A percentile compares a stretch with the other conserved stretches of the same genome.
Evolutionary conservation across 495 filamentous ascomycete genomes (phyloP).

Genomic region (Rhypophila decipiens): DNA sequence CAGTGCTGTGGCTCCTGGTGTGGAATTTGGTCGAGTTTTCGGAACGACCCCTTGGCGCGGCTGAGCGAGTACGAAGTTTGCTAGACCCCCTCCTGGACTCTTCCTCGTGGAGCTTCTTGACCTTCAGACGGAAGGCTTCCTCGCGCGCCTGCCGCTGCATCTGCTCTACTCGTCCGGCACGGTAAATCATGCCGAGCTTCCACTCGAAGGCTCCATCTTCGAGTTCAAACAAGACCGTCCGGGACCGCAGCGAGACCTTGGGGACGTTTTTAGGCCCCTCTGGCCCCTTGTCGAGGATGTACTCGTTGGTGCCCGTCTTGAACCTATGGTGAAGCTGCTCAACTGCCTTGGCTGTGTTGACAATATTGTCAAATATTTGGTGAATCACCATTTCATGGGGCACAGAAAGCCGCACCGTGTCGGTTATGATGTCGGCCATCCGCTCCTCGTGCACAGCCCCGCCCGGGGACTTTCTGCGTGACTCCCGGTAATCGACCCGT

Average conservation of each 20-base stretch:
- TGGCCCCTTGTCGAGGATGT: constrained; percentile 73
- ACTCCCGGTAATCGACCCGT: constrained; percentile 71
- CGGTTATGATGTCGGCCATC: constrained; percentile 75
- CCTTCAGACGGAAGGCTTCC: constrained; percentile 82
- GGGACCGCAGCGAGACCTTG: constrained; percentile 72
- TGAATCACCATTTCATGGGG: constrained; percentile 93
- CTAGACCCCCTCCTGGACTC: constrained; percentile 47
- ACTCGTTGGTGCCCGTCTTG: constrained; percentile 76
- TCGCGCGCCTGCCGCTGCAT: constrained; percentile 81
- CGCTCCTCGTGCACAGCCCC: constrained; percentile 61
- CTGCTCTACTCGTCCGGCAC: constrained; percentile 80
- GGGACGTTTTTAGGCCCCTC: constrained; percentile 82
- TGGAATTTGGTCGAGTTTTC: constrained; percentile 22
- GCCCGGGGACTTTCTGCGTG: constrained; percentile 57
- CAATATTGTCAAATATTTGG: constrained; percentile 84
- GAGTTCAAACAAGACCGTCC: constrained; percentile 77
- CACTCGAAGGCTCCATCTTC: constrained; percentile 97
- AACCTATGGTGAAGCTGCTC: constrained; percentile 90
- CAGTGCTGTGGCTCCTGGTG: constrained; percentile 49
- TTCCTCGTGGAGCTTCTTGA: constrained; percentile 70
- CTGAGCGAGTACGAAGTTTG: constrained; percentile 43
- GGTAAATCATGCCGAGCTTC: constrained; percentile 90
- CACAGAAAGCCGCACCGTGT: constrained; percentile 81
- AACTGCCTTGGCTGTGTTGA: constrained; percentile 79
- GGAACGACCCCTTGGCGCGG: constrained; percentile 37